These are phyloP conservation scores for Cenococcum geophilum DNA, from an alignment of 495 filamentous ascomycete genomes.

Conservation along the genomic window DNA sequence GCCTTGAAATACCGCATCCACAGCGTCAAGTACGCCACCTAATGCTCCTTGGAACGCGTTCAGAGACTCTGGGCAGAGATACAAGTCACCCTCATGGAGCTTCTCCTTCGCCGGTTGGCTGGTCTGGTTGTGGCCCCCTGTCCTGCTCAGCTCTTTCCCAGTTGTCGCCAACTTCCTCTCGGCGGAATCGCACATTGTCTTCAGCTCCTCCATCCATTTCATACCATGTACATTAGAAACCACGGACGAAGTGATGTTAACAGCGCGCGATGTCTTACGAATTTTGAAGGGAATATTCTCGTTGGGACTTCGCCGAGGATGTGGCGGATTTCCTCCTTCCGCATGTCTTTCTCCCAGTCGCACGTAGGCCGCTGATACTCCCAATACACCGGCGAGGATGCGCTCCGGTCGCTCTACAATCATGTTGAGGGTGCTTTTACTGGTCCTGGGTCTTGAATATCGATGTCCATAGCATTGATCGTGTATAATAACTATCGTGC, in stretches of 20 bases:
- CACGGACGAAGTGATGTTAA: conserved; percentile 59
- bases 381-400: conserved; percentile 74
- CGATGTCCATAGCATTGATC: conserved; percentile 93
- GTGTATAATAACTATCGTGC: conserved; percentile 77
- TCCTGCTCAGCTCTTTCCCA: conserved; percentile 67
- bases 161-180: conserved; percentile 64
- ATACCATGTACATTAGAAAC: conserved; percentile 79
- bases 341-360: conserved; percentile 74
- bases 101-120: conserved; percentile 41
- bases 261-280: conserved; percentile 58
- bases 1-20: conserved; percentile 71
- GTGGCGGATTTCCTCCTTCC: conserved; percentile 60
- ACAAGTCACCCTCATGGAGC: conserved; percentile 80
- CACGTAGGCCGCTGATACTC: conserved; percentile 82
- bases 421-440: conserved; percentile 55
- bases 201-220: conserved; percentile 89
- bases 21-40: conserved; percentile 82
- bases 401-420: conserved; percentile 93
- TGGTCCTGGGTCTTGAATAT: conserved; percentile 72
- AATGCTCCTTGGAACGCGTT: conserved; percentile 84
- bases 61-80: conserved; percentile 77
- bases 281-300: conserved; percentile 73
- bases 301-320: conserved; percentile 48
- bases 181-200: conserved; percentile 71
- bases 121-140: conserved; percentile 44